Conservation (phyloP, 169 alveolate genomes). For the Fabrea salina region DNA sequence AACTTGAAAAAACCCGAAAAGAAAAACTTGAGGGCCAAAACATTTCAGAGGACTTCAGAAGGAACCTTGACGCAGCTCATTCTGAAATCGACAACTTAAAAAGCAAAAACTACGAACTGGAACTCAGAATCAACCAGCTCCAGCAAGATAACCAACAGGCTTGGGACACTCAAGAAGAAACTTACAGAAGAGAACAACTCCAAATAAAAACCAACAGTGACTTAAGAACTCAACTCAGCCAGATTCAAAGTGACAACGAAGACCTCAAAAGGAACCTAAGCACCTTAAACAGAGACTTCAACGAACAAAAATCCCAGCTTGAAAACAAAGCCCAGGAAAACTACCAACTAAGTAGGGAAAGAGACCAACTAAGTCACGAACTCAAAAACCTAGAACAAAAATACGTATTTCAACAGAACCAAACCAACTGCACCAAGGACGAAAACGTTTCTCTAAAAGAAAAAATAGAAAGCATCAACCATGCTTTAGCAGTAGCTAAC, state of each 20-base stretch:
- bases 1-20: background rate
- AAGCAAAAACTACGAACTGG: background rate
- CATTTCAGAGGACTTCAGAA: background rate
- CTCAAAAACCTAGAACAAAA: background rate
- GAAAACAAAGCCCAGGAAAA: background rate
- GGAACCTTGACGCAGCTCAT: background rate
- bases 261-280: background rate
- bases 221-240: background rate
- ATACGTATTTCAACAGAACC: background rate
- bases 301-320: background rate
- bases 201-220: background rate
- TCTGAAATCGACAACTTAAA: background rate
- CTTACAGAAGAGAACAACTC: background rate
- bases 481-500: background rate
- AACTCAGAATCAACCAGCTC: background rate
- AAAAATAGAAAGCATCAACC: background rate
- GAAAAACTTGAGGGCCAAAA: background rate
- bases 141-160: background rate
- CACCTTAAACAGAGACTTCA: background rate
- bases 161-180: background rate
- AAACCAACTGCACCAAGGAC: background rate
- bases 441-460: background rate
- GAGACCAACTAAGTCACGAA: background rate
- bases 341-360: background rate
- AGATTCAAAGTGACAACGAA: background rate